Conservation (phyloP, 2,329 filamentous ascomycete genomes). For the Magnaporthiopsis incrustans region DNA sequence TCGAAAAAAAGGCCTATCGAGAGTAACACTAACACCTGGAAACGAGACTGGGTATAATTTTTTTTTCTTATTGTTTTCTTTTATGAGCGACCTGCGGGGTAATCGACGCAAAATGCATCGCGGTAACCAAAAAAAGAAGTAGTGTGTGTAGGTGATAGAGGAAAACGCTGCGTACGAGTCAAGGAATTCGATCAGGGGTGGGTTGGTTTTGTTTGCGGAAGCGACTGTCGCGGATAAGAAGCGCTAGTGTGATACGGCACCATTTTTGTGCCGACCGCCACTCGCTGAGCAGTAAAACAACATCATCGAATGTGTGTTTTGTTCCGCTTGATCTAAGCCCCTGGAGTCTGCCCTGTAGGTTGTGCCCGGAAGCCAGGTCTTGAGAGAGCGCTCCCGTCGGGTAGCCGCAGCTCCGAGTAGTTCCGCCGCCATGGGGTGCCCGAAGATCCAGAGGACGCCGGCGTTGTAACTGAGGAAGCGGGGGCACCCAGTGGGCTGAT, state of each 20-base stretch:
- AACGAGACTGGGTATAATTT: neutral
- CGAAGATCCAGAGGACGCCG: slow-evolving; percentile 5
- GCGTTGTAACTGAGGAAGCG: neutral
- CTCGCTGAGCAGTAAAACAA: neutral
- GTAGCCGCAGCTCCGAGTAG: neutral
- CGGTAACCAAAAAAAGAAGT: neutral
- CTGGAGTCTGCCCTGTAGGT: neutral
- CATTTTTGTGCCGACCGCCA: neutral
- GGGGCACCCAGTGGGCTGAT: neutral
- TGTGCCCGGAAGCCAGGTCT: neutral
- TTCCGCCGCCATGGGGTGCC: neutral
- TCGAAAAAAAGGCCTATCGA: neutral
- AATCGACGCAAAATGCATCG: neutral
- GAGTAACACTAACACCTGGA: neutral
- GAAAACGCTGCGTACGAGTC: neutral
- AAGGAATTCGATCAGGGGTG: neutral
- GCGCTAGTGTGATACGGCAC: neutral
- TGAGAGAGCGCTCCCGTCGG: neutral
- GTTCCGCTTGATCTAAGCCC: neutral
- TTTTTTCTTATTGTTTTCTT: neutral
- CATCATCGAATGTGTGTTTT: neutral
- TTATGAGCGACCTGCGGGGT: neutral
- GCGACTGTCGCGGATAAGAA: neutral
- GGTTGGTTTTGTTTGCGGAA: neutral
- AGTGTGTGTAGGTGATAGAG: too few species aligned